Percentiles rank a stretch among this genome's conserved stretches.
These are phyloP conservation scores for Phaeolepiota aurea DNA, from an alignment of 768 basidiomycete genomes.

Conservation along the genomic window DNA sequence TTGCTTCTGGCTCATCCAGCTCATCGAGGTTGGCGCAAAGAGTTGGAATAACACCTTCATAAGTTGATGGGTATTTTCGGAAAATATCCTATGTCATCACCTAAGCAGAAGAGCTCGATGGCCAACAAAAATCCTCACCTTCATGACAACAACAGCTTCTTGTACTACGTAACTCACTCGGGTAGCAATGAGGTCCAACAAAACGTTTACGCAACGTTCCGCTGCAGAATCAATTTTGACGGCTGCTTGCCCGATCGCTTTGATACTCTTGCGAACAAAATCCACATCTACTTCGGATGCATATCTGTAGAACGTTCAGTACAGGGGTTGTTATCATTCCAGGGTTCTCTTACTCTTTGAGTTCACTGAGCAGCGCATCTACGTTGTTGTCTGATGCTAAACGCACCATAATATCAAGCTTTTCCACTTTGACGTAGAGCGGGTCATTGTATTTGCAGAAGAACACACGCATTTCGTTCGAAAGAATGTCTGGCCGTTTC, in stretches of 20 bases:
- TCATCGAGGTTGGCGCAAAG: constrained; percentile 94
- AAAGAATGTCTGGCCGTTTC: constrained; percentile 82
- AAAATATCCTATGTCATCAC: constrained; percentile 74
- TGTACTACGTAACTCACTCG: constrained; percentile 97
- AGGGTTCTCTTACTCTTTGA: constrained; percentile 74
- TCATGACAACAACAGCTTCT: constrained; percentile 98
- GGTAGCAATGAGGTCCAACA: constrained; percentile 88
- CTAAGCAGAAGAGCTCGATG: neutral
- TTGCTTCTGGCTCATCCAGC: constrained; percentile 96
- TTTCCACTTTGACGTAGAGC: constrained; percentile 97
- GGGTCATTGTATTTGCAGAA: constrained; percentile 99
- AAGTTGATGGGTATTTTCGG: constrained; percentile 92
- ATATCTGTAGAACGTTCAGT: constrained; percentile 44
- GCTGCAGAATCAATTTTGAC: constrained; percentile 92
- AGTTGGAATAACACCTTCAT: constrained; percentile 95
- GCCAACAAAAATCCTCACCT: constrained; percentile 45
- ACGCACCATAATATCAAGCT: constrained; percentile 96
- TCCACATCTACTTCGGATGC: constrained; percentile 97
- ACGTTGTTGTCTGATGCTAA: constrained; percentile 88
- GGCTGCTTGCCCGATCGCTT: constrained; percentile 94
- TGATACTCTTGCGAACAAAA: constrained; percentile 91
- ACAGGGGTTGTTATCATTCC: constrained; percentile 1
- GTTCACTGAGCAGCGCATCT: constrained; percentile 88
- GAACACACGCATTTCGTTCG: constrained; percentile 97
- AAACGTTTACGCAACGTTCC: constrained; percentile 89